Percentiles rank a stretch among this genome's conserved stretches.
These are phyloP conservation scores for Saturnispora quitensis DNA, from an alignment of 805 yeast genomes.

Conservation along the genomic window DNA sequence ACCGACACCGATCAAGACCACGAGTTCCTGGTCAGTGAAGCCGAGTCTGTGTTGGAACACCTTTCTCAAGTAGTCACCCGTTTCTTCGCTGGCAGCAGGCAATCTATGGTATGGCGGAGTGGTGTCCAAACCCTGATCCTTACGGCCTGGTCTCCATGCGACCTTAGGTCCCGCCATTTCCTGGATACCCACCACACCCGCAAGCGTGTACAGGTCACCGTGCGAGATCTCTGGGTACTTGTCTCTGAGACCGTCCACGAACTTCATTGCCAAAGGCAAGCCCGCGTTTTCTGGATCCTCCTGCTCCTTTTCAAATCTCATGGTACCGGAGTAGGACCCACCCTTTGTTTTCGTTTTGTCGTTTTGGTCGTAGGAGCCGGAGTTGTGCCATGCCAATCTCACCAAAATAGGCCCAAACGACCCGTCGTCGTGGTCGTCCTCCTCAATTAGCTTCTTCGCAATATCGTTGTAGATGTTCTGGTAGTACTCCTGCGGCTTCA, in stretches of 20 bases:
- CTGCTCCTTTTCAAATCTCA: slow-evolving; percentile 43
- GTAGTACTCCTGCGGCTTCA: slow-evolving; percentile 42
- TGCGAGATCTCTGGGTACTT: slow-evolving; percentile 53
- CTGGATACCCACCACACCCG: slow-evolving; percentile 58
- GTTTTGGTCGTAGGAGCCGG: slow-evolving; percentile 37
- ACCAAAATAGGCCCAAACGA: slow-evolving; percentile 42
- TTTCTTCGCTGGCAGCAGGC: slow-evolving; percentile 40
- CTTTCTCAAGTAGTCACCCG: slow-evolving; percentile 34
- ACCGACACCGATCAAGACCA: slow-evolving; percentile 37
- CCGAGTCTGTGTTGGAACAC: slow-evolving; percentile 38
- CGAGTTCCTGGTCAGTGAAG: slow-evolving; percentile 38
- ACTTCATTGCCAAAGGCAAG: slow-evolving; percentile 44
- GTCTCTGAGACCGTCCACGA: slow-evolving; percentile 44
- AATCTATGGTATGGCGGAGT: slow-evolving; percentile 42
- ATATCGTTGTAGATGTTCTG: slow-evolving; percentile 64
- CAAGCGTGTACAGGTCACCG: slow-evolving; percentile 66
- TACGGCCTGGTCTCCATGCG: slow-evolving; percentile 47
- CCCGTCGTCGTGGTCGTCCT: slow-evolving; percentile 53
- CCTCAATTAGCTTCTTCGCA: slow-evolving; percentile 50
- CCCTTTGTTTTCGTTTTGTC: slow-evolving; percentile 33
- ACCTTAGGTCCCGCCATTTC: slow-evolving; percentile 56
- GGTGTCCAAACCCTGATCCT: slow-evolving; percentile 25
- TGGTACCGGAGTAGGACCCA: slow-evolving; percentile 47
- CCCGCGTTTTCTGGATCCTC: slow-evolving; percentile 43
- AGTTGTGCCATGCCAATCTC: slow-evolving; percentile 42